Evolutionary conservation across 2,329 filamentous ascomycete genomes (phyloP), one percentile per base, ranked within the genome.

Genomic region (Colletotrichum trifolii): DNA sequence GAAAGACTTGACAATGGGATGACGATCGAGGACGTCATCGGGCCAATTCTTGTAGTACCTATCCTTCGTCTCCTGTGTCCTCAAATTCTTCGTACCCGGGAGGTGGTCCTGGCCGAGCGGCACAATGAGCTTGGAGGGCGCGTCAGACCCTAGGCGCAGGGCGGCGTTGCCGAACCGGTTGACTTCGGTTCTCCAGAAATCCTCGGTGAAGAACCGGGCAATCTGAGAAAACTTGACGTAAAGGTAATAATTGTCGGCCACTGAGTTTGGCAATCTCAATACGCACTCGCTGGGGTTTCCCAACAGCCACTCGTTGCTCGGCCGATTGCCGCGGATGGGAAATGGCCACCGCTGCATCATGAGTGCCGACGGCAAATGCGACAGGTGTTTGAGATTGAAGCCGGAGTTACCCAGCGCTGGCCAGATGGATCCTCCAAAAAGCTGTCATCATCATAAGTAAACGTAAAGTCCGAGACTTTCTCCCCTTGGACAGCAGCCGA

Each of bases 131-230:
- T 48, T 54, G 17, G 35, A 36, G 11, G 58, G 56, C 38, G 50
- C 13, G 17, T 39, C 40, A 2, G 46, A 10, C 13, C 43, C 35
- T 25, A 65, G 39, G 1, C 36, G 38, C 49, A 74, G 38, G 5
- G 72, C 70, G 2, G 69, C 61, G 15, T 66, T 55, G 9, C 74
- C 74, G 36, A 70, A 75, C 25, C 67, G 73, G 2, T 25, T 33
- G 1, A 76, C 60, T 8, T 69, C 59, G 10, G 56, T 64, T 13
- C 68, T 47, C 74, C 74, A 76, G 61, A 74, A 76, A 8, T 62
- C 64, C 9, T 71, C 56, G 0, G 52, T 67, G 53, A 75, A 76
- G 40, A 69, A 60, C 9, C 67, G 68, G 1, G 53, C 43, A 2
- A 62, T 45, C 12, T 54, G 52, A 11, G 47, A 8, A 1, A 55